Evolutionary conservation across 1,284 basidiomycete genomes (phyloP).

Genomic region (Sporisorium iseilematis-ciliati): DNA sequence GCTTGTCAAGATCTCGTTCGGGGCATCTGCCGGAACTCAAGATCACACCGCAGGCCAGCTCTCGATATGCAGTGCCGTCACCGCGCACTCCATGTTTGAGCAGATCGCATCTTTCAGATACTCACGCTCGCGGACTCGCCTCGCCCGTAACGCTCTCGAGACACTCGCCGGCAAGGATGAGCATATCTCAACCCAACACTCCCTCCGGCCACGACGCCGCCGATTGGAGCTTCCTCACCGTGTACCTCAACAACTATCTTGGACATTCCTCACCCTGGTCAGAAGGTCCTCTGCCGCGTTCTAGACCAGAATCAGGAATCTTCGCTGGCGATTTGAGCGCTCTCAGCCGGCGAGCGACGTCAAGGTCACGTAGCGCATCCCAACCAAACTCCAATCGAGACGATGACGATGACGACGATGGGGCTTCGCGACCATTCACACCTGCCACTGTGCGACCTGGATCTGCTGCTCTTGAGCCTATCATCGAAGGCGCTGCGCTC

Average conservation of each 20-base stretch:
- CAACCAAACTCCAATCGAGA: not conserved
- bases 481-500: slow-evolving; percentile 14
- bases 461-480: slow-evolving; percentile 16
- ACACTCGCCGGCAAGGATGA: not conserved
- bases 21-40: not conserved
- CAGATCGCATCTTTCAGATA: not conserved
- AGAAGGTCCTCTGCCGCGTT: slow-evolving; percentile 1
- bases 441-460: slow-evolving; percentile 7
- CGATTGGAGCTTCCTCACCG: slow-evolving; percentile 13
- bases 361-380: not conserved
- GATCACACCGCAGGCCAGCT: too few species aligned
- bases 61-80: not conserved
- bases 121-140: not conserved
- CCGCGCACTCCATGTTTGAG: slow-evolving; percentile 1
- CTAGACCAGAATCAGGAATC: slow-evolving; percentile 1
- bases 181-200: not conserved
- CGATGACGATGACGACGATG: not conserved
- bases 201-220: not conserved
- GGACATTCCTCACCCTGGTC: not conserved
- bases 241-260: slow-evolving; percentile 1
- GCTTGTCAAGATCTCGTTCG: not conserved
- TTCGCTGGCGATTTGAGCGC: not conserved
- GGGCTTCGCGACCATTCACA: not conserved
- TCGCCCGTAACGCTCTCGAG: not conserved
- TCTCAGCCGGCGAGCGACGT: not conserved